A percentile compares a stretch with the other conserved stretches of the same genome.
phyloP scores from a whole-genome alignment of 345 rosid genomes.

The Carallia brachiata region DNA sequence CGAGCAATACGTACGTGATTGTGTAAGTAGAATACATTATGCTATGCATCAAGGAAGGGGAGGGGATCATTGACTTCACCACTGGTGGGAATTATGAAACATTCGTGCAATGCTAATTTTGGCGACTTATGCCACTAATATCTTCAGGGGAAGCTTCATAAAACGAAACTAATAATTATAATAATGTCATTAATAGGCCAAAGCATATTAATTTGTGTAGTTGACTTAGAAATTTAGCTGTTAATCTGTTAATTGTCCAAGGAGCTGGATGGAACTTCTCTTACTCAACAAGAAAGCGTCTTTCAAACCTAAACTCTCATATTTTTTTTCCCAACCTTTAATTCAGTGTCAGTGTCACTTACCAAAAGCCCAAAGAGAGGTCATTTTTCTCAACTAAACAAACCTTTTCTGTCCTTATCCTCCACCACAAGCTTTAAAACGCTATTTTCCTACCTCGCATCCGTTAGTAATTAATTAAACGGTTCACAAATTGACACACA shows the following conservation, averaged over 20 bases:
- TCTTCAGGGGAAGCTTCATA: background rate
- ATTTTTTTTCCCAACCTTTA: conserved; percentile 23
- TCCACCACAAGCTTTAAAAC: conserved; percentile 7
- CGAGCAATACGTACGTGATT: too few relatives aligned
- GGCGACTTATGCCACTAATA: background rate
- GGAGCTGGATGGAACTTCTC: conserved; percentile 2
- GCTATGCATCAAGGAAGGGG: too few relatives aligned
- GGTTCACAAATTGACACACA: conserved; percentile 5
- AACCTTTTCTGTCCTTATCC: background rate
- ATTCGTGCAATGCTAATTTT: too few relatives aligned
- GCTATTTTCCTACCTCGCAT: conserved; percentile 9
- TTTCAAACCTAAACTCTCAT: conserved; percentile 37
- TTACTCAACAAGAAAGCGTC: conserved; percentile 20
- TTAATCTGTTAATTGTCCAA: background rate
- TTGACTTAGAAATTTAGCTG: background rate
- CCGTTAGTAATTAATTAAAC: conserved; percentile 32
- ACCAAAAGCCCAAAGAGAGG: conserved; percentile 34
- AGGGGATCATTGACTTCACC: too few relatives aligned
- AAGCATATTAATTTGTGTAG: background rate
- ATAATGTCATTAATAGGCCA: too few relatives aligned
- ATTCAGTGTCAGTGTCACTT: conserved; percentile 39
- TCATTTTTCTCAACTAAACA: conserved; percentile 14
- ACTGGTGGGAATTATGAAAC: too few relatives aligned
- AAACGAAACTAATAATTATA: background rate
- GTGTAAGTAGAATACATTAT: too few relatives aligned